Base-by-base conservation (phyloP, 257 asterid genomes). In the Petrea volubilis region DNA sequence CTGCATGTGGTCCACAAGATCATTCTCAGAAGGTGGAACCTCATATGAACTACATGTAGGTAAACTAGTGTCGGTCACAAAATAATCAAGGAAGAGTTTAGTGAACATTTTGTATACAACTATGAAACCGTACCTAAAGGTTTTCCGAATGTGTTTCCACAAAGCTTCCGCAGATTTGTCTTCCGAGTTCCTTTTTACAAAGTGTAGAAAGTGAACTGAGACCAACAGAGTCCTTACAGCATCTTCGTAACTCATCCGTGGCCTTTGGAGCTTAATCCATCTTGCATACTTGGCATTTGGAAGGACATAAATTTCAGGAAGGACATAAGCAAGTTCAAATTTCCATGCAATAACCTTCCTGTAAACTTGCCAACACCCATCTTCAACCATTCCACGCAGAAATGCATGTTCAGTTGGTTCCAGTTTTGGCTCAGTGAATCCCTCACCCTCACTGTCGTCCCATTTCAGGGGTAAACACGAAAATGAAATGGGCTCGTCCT, bases 271-370 rank as follows among this genome's bases (percentile, higher is more conserved):
- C 81, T 80, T 83, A 20, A 86, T 78, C 97, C 95, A 90, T 67
- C 74, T 52, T 56, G 29, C 62, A 62, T 40, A 34, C 60, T 75
- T 78, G 27, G 81, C 74, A 60, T 78, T 77, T 21, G 73, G 51
- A 52, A 85, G 86, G 49, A 80, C 92, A 73, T 79, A 72, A 59
- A 87, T 67, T 66, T 79, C 91, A 3, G 97, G 93, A 44, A 40
- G 68, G 70, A n/a, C 74, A 60, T 62, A 67, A 21, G 83, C 81
- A 24, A 90, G 85, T 10, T 78, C 82, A 68, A 84, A 81, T 74
- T 74, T 88, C 97, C 97, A 88, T 7, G 93, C 97, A 55, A 74
- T 53, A 6, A 75, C 88, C 79, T 74, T 80, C 84, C 73, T 81
- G 21, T 55, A 81, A 41, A 87, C 53, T 61, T 60, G 51, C 76